These are phyloP conservation scores for Goffeauzyma gilvescens DNA, from an alignment of 768 basidiomycete species.

Conservation along the genomic window DNA sequence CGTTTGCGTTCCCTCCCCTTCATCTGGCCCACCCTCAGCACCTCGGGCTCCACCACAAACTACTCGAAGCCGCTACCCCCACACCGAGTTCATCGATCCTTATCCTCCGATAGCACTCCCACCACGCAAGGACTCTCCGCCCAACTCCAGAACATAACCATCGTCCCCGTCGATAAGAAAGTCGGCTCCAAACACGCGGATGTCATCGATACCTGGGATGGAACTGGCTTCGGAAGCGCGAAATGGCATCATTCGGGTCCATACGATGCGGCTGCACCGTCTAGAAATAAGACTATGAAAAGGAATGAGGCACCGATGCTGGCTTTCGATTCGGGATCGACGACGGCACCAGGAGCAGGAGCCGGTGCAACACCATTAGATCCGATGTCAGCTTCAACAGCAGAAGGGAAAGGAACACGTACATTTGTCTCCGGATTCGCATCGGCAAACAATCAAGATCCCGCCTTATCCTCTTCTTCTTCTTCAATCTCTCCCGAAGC, in stretches of 20 bases:
- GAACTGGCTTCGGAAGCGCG: slow-evolving; percentile 27
- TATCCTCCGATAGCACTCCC: too few species aligned
- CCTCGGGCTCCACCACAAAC: not conserved
- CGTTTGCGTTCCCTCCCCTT: too few species aligned
- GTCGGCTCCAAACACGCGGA: slow-evolving; percentile 29
- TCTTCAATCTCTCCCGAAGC: too few species aligned
- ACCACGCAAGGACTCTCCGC: not conserved
- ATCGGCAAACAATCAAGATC: too few species aligned
- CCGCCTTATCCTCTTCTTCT: too few species aligned
- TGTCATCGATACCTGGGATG: slow-evolving; percentile 32
- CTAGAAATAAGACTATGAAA: slow-evolving; percentile 18
- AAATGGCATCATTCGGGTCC: slow-evolving; percentile 19
- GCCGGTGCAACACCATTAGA: not conserved
- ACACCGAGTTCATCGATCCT: not conserved
- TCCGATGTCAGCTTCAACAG: not conserved
- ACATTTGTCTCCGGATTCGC: too few species aligned
- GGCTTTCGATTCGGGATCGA: slow-evolving; percentile 19
- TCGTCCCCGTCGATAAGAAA: slow-evolving; percentile 19
- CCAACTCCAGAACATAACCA: not conserved
- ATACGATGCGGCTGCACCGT: slow-evolving; percentile 31
- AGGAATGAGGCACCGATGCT: slow-evolving; percentile 22
- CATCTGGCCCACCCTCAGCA: not conserved
- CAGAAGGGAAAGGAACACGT: too few species aligned
- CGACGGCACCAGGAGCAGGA: not conserved
- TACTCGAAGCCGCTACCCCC: not conserved